These are phyloP conservation scores for Fusarium heterosporum DNA, from an alignment of 2,329 filamentous ascomycete species.

Conservation along the genomic window DNA sequence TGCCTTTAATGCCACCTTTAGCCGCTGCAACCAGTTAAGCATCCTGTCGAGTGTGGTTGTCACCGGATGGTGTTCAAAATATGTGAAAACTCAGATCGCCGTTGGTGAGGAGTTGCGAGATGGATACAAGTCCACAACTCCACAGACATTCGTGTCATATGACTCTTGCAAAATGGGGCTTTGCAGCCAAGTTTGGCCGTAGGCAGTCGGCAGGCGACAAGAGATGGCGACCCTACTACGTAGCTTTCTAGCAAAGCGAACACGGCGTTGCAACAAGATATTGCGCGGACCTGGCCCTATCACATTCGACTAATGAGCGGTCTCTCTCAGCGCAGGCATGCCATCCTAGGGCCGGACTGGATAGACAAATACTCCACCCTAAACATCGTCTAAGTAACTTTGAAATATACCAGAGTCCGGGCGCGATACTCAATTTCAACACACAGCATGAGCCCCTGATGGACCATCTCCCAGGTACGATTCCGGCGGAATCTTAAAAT, in stretches of 20 bases:
- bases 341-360: constrained; percentile 43
- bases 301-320: constrained; percentile 41
- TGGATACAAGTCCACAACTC: constrained; percentile 35
- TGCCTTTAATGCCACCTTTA: constrained; percentile 12
- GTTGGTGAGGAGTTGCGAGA: constrained; percentile 3
- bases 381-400: constrained; percentile 18
- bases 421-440: neutral
- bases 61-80: constrained; percentile 5
- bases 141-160: constrained; percentile 21
- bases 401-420: constrained; percentile 25
- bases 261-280: constrained; percentile 23
- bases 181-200: constrained; percentile 8
- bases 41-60: constrained; percentile 11
- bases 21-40: constrained; percentile 10
- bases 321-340: constrained; percentile 39
- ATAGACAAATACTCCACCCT: constrained; percentile 26
- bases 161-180: constrained; percentile 29
- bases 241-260: constrained; percentile 8
- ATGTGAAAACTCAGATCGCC: neutral
- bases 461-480: constrained; percentile 6
- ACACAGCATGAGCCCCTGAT: constrained; percentile 6
- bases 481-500: constrained; percentile 3
- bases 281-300: constrained; percentile 24
- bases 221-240: constrained; percentile 24
- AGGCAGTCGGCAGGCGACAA: constrained; percentile 13